Evolutionary conservation across 768 basidiomycete genomes (phyloP).

Genomic region (Leccinum olivaceopallidum): DNA sequence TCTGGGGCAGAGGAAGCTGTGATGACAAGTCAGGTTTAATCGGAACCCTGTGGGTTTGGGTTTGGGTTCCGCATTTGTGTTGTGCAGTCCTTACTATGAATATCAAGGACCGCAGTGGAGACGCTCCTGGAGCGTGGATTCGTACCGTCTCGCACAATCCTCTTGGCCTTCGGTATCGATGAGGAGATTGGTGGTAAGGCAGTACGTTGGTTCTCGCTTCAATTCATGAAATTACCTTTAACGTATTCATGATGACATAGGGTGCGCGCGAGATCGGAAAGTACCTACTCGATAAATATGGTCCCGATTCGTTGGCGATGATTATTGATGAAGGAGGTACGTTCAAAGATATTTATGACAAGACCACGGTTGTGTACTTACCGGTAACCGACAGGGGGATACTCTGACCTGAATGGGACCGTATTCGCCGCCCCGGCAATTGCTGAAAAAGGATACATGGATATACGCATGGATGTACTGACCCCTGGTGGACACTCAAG

Average conservation of each 20-base stretch:
- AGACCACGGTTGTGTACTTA: neutral
- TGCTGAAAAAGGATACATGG: neutral
- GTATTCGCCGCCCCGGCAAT: neutral
- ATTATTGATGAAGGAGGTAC: neutral
- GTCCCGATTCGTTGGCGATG: neutral
- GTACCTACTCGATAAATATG: neutral
- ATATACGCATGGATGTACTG: neutral
- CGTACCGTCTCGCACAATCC: neutral
- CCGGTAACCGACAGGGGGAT: neutral
- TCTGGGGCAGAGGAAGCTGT: too few relatives aligned
- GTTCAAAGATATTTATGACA: neutral
- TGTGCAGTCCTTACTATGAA: too few relatives aligned
- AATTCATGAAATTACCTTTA: neutral
- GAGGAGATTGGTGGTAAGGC: neutral
- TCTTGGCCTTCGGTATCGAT: neutral
- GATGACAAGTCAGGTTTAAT: too few relatives aligned
- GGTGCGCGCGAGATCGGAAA: neutral
- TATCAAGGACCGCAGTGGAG: too few relatives aligned
- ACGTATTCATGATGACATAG: neutral
- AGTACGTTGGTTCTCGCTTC: neutral
- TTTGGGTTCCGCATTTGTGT: too few relatives aligned
- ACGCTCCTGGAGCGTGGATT: too few relatives aligned
- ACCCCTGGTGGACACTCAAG: neutral
- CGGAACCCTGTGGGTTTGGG: too few relatives aligned
- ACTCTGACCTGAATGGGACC: neutral